A percentile compares a stretch with the other conserved stretches of the same genome.
These are phyloP conservation scores for Cajanus cajan DNA, from an alignment of 306 rosid genomes.

Conservation along the genomic window DNA sequence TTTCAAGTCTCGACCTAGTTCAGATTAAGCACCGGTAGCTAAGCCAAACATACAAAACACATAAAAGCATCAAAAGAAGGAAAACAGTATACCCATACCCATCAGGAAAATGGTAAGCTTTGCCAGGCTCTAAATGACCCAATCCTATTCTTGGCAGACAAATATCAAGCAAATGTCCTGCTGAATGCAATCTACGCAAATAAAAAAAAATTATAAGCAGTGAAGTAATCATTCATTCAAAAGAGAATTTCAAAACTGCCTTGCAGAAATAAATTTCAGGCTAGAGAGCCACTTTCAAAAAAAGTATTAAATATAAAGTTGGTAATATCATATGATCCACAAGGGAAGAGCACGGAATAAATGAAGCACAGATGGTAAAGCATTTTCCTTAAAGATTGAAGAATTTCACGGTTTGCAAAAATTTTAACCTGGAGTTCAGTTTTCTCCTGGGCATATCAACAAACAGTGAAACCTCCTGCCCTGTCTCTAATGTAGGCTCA, in stretches of 20 bases:
- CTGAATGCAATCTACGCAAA: constrained; percentile 65
- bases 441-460: constrained; percentile 71
- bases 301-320: not conserved
- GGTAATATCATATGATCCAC: constrained; percentile 10
- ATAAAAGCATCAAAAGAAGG: not conserved
- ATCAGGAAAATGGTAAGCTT: constrained; percentile 80
- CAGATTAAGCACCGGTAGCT: not conserved
- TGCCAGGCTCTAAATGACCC: constrained; percentile 61
- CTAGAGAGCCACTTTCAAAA: not conserved
- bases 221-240: not conserved
- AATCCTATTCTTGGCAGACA: constrained; percentile 60
- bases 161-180: constrained; percentile 72
- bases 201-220: not conserved
- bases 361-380: not conserved
- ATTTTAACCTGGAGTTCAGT: constrained; percentile 57
- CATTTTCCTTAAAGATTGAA: not conserved
- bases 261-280: not conserved
- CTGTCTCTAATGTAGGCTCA: constrained; percentile 35
- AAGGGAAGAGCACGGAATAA: not conserved
- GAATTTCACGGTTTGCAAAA: not conserved
- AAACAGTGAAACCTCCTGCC: constrained; percentile 50
- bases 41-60: not conserved
- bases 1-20: constrained; percentile 13
- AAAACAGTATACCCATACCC: constrained; percentile 46
- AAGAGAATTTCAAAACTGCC: not conserved